These are phyloP conservation scores for Tephrocybe sp. DNA, from an alignment of 768 basidiomycete species.

Conservation along the genomic window DNA sequence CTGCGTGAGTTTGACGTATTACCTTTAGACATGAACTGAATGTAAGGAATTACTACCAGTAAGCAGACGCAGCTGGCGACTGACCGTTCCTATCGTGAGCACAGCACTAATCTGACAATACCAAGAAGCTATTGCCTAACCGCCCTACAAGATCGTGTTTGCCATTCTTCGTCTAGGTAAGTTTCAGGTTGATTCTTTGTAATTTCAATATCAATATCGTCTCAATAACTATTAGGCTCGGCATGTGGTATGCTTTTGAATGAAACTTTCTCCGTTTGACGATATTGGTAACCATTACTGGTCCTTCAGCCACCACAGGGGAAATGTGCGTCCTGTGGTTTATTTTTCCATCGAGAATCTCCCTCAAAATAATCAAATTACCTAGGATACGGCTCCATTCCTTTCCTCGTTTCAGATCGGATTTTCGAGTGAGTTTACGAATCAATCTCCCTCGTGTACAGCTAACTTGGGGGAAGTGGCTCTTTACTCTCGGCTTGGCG, in stretches of 20 bases:
- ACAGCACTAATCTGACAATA: background rate
- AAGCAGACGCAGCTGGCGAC: conserved; percentile 23
- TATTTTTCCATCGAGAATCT: background rate
- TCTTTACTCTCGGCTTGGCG: conserved; percentile 43
- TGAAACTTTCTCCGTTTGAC: too few relatives aligned
- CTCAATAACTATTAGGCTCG: conserved; percentile 14
- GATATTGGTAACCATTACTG: background rate
- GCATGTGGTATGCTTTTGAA: conserved; percentile 16
- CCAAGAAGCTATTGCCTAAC: background rate
- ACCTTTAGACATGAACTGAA: too few relatives aligned
- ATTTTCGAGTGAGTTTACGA: conserved; percentile 11
- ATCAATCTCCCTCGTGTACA: background rate
- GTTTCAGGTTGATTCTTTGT: too few relatives aligned
- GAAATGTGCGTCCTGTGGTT: conserved; percentile 19
- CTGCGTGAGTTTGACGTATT: too few relatives aligned
- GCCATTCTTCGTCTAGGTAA: conserved; percentile 23
- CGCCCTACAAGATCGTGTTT: conserved; percentile 15
- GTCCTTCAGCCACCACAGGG: conserved; percentile 21
- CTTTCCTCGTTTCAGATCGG: conserved; percentile 18
- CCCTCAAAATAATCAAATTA: background rate
- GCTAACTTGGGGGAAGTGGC: conserved; percentile 29
- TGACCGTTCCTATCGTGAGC: conserved; percentile 22
- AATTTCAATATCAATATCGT: background rate
- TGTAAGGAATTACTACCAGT: too few relatives aligned
- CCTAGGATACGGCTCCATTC: conserved; percentile 21